Base-by-base conservation (phyloP, 192 early-diverging fungal genomes). In the Coemansia sp. region DNA sequence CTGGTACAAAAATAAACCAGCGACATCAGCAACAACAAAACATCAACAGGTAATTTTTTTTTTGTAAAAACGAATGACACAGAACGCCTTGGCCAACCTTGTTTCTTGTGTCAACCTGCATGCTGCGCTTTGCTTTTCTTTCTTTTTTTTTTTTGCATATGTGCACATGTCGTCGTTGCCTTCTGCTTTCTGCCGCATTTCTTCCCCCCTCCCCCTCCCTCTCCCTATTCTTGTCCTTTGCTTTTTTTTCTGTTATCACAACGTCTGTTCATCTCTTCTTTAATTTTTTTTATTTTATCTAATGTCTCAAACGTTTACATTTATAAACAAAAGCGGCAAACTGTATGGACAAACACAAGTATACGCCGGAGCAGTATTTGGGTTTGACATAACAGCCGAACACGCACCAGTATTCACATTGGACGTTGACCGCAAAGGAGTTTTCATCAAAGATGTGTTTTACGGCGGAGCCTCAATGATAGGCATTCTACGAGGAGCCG, bases 261-360 rank as follows among this genome's bases (percentile, higher is more conserved):
- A 54, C 22, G 7, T 28, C 17, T 54, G 6, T 17, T 28, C 17
- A 15, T 3, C 7, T 28, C 17, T 28, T 54, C 17, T n/a, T 6
- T 54, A n/a, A 15, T 54, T 28, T 54, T 54, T 41, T 41, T 41
- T 41, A 41, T 41, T 41, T 41, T 41, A 41, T 41, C 39, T 17
- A 34, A 68, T 68, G 67, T 43, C 67, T 17, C 67, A 68, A 39
- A 68, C 67, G 15, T 68, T 68, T 60, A 68, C 67, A 39, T 61
- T 61, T 18, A 68, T 68, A 38, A 68, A 68, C 67, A 57, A 68
- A 39, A 68, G 67, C 58, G 67, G 67, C 57, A 45, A 61, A 22
- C 67, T 68, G 4, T 68, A 60, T n/a, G 67, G 41, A 39, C 57
- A 68, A 36, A 52, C 58, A 3, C 67, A 60, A 43, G 67, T 68